Evolutionary conservation across 371 early-diverging fungal species (phyloP).

Genomic region (Coemansia sp.): DNA sequence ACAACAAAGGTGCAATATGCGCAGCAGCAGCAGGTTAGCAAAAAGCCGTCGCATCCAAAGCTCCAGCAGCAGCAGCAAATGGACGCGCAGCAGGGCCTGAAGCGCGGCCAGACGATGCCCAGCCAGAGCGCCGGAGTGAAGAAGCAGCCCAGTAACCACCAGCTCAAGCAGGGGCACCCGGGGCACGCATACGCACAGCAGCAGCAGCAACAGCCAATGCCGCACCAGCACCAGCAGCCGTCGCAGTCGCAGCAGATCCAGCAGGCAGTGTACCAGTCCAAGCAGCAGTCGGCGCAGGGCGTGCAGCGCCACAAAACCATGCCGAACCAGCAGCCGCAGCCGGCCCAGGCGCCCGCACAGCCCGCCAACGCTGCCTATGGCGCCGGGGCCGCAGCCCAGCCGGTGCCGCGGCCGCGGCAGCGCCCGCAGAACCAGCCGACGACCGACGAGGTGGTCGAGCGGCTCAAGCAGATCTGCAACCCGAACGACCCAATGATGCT

Average conservation of each 20-base stretch:
- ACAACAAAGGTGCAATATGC: constrained; percentile 31
- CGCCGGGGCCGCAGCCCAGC: constrained; percentile 24
- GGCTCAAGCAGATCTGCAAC: constrained; percentile 83
- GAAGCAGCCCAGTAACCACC: constrained; percentile 48
- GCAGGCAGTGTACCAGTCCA: constrained; percentile 3
- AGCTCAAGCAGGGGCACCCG: constrained; percentile 38
- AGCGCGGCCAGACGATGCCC: constrained; percentile 5
- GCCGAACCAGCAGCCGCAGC: constrained; percentile 33
- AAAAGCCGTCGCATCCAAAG: constrained; percentile 23
- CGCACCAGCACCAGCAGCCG: constrained; percentile 26
- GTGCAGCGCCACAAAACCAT: constrained; percentile 48
- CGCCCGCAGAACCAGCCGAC: constrained; percentile 51
- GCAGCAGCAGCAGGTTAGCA: constrained; percentile 30
- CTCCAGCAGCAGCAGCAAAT: constrained; percentile 26
- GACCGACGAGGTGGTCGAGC: constrained; percentile 75
- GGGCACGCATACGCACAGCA: constrained; percentile 30
- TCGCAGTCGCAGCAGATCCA: constrained; percentile 12
- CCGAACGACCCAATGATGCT: constrained; percentile 82
- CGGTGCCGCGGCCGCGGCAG: constrained; percentile 44
- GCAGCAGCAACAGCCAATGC: constrained; percentile 30
- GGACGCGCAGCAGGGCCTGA: constrained; percentile 9
- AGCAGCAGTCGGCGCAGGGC: constrained; percentile 20
- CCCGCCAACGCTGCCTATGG: not conserved
- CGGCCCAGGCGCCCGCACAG: constrained; percentile 8
- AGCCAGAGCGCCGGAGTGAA: constrained; percentile 18